These are phyloP conservation scores for Torulaspora pretoriensis DNA, from an alignment of 1,139 yeast genomes.

Conservation along the genomic window DNA sequence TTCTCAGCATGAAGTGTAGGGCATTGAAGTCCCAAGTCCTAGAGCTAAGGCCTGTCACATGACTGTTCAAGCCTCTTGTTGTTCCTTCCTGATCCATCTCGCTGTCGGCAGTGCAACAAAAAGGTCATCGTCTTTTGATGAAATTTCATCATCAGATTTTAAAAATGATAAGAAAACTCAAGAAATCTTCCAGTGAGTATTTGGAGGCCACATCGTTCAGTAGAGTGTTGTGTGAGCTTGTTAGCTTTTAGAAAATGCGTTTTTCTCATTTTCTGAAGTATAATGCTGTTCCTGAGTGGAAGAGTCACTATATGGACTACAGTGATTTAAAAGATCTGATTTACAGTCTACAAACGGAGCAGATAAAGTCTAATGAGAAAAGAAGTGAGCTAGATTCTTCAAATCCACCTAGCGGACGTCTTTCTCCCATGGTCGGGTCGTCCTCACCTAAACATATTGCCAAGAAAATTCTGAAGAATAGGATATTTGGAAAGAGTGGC, in stretches of 20 bases:
- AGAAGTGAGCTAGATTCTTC: slow-evolving; percentile 10
- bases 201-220: not conserved
- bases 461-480: slow-evolving; percentile 5
- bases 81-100: not conserved
- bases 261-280: slow-evolving; percentile 69
- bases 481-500: slow-evolving; percentile 5
- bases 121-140: not conserved
- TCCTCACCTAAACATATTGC: slow-evolving; percentile 12
- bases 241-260: slow-evolving; percentile 45
- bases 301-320: slow-evolving; percentile 62
- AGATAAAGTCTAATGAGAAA: slow-evolving; percentile 34
- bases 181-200: not conserved
- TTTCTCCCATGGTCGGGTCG: slow-evolving; percentile 1
- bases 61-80: not conserved
- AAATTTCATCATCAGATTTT: not conserved
- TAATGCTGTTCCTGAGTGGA: slow-evolving; percentile 77
- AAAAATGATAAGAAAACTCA: not conserved
- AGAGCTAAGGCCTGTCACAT: not conserved
- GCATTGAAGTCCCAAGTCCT: not conserved
- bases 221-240: not conserved
- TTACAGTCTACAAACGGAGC: slow-evolving; percentile 60
- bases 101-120: not conserved
- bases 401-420: slow-evolving; percentile 2
- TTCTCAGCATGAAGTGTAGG: too few species aligned
- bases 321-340: slow-evolving; percentile 59